Evolutionary conservation across 148 eudicot species (phyloP).

Genomic region (Chenopodium quinoa): DNA sequence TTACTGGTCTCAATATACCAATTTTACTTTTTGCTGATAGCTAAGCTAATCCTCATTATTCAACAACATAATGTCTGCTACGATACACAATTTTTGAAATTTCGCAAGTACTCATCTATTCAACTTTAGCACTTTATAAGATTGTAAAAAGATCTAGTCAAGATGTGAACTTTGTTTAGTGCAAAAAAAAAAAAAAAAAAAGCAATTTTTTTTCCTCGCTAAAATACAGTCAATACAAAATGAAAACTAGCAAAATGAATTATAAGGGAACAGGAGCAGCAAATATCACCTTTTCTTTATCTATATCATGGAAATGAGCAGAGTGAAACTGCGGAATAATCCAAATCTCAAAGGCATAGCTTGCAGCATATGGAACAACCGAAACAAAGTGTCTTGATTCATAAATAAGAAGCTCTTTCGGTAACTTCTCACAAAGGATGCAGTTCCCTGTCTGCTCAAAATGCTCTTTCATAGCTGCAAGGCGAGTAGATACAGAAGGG

Average conservation of each 20-base stretch:
- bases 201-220: background rate
- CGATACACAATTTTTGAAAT: background rate
- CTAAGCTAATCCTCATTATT: background rate
- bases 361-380: constrained; percentile 80
- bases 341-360: constrained; percentile 93
- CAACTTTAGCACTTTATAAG: background rate
- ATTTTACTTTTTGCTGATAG: background rate
- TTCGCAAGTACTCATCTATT: background rate
- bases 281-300: constrained; percentile 59
- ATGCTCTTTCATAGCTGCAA: constrained; percentile 66
- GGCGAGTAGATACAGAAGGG: constrained; percentile 53
- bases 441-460: constrained; percentile 78
- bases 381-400: constrained; percentile 70
- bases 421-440: constrained; percentile 58
- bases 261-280: background rate
- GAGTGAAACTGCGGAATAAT: constrained; percentile 74
- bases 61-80: background rate
- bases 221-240: background rate
- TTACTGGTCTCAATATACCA: too few relatives aligned
- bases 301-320: constrained; percentile 76
- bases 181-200: background rate
- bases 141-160: background rate
- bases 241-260: background rate
- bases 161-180: background rate
- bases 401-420: constrained; percentile 51